A percentile compares a stretch with the other conserved stretches of the same genome.
These are phyloP conservation scores for Colletotrichum plurivorum DNA, from an alignment of 2,329 filamentous ascomycete species.

Conservation along the genomic window DNA sequence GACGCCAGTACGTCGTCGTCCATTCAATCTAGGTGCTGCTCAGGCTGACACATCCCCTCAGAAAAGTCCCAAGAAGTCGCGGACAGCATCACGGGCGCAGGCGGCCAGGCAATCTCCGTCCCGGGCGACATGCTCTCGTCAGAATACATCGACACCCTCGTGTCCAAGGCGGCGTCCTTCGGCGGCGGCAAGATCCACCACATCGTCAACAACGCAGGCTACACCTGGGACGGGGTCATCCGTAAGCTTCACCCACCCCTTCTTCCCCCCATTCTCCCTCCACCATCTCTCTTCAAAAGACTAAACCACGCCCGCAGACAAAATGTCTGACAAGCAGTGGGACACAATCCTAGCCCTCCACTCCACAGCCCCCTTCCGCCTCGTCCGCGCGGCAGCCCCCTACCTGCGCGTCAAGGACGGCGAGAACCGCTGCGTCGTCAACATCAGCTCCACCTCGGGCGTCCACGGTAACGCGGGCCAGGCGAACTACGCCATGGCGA, in stretches of 20 bases:
- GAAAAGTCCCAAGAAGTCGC: slow-evolving; percentile 79
- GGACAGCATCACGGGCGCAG: slow-evolving; percentile 75
- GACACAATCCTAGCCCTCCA: slow-evolving; percentile 88
- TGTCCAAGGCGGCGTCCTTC: slow-evolving; percentile 83
- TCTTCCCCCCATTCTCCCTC: not conserved
- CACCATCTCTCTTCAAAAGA: not conserved
- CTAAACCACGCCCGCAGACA: slow-evolving; percentile 65
- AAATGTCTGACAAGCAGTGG: slow-evolving; percentile 94
- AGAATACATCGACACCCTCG: slow-evolving; percentile 78
- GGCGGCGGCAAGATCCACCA: slow-evolving; percentile 91
- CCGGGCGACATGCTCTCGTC: slow-evolving; percentile 83
- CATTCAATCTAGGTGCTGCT: not conserved
- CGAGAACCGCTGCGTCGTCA: slow-evolving; percentile 83
- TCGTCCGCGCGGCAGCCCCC: slow-evolving; percentile 83
- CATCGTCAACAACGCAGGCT: slow-evolving; percentile 92
- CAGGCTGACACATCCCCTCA: slow-evolving; percentile 48
- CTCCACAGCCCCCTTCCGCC: slow-evolving; percentile 87
- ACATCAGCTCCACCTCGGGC: slow-evolving; percentile 86
- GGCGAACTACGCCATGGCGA: slow-evolving; percentile 88
- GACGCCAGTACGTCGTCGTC: slow-evolving; percentile 70
- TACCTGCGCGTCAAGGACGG: slow-evolving; percentile 92
- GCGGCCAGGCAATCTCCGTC: slow-evolving; percentile 79
- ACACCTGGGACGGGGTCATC: slow-evolving; percentile 93
- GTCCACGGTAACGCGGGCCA: slow-evolving; percentile 92
- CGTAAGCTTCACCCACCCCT: not conserved